Evolutionary conservation across 768 basidiomycete genomes (phyloP), one percentile per base, ranked within the genome.

Genomic region (Chalciporus pseudorubinellus): DNA sequence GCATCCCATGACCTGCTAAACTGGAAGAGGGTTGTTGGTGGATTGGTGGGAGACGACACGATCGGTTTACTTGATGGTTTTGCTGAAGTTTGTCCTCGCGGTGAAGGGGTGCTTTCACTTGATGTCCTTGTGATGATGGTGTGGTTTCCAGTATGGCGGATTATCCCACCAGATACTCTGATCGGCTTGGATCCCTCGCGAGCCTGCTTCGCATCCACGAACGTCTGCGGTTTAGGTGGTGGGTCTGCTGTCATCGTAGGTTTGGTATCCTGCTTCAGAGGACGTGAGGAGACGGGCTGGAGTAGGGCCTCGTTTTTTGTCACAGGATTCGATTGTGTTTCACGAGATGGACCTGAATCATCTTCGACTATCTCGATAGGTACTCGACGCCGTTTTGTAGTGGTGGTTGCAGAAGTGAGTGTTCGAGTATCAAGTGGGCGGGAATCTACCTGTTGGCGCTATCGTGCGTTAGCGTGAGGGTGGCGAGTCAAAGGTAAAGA

Each of bases 111-210:
- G 10, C 46, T 41, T 33, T 52, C 57, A 8, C 8, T 53, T 28
- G 63, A 61, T 45, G 72, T 59, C 18, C 67, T 70, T 14, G 74
- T 61, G 53, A 90, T 79, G 10, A 89, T 65, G 2, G 79, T 84
- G 39, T 77, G 79, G 16, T 79, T 71, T 1, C 89, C 89, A 12
- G 81, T 76, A 3, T 75, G 69, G 22, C 82, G 78, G 70, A 92
- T 88, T 45, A 92, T 85, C 0, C 88, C 89, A 8, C 87, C 89
- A 1, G 85, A 82, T 3, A 82, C 77, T 36, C 74, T 74, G 48
- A 71, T 73, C 58, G 69, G 52, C 48, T 72, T 77, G 12, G 67
- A 68, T 39, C 48, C 72, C 13, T 82, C 77, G 22, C 86, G 79
- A 0, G 73, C 74, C 47, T 78, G 72, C 59, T 84, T 86, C 6